Conservation (phyloP, 441 rosid genomes). For the Hura crepitans region DNA sequence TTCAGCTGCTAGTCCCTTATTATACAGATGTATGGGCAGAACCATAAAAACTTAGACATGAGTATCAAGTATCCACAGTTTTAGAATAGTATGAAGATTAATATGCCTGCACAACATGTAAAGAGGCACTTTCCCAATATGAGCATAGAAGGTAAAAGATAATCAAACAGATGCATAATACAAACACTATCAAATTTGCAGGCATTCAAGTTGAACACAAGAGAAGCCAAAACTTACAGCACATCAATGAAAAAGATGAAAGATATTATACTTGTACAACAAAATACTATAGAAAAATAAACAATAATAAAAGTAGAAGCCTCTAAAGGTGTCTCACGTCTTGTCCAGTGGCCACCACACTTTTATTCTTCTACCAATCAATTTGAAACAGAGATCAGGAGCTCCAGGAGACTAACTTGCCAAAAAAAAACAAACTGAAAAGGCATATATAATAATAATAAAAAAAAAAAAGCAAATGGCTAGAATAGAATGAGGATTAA, state of each 20-base stretch:
- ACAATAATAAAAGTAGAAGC: conserved; percentile 4
- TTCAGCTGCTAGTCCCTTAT: neutral
- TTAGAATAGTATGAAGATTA: too few relatives aligned
- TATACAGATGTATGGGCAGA: neutral
- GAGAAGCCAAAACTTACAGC: neutral
- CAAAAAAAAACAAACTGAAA: too few relatives aligned
- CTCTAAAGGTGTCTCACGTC: conserved; percentile 40
- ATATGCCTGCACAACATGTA: neutral
- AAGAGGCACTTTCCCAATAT: neutral
- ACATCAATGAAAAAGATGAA: neutral
- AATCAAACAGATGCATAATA: neutral
- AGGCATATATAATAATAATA: too few relatives aligned
- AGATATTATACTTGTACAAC: conserved; percentile 8
- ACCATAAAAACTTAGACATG: neutral
- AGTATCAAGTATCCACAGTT: neutral
- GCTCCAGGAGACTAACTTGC: too few relatives aligned
- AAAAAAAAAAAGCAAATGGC: too few relatives aligned
- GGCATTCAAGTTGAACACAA: neutral
- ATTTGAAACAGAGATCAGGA: too few relatives aligned
- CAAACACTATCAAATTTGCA: conserved; percentile 1
- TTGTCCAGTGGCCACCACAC: too few relatives aligned
- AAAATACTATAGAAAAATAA: conserved; percentile 2
- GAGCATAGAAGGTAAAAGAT: conserved; percentile 8
- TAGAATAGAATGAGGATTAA: too few relatives aligned
- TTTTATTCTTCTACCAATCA: too few relatives aligned